Evolutionary conservation across 768 basidiomycete genomes (phyloP).

Genomic region (Rhizopogon rudus): DNA sequence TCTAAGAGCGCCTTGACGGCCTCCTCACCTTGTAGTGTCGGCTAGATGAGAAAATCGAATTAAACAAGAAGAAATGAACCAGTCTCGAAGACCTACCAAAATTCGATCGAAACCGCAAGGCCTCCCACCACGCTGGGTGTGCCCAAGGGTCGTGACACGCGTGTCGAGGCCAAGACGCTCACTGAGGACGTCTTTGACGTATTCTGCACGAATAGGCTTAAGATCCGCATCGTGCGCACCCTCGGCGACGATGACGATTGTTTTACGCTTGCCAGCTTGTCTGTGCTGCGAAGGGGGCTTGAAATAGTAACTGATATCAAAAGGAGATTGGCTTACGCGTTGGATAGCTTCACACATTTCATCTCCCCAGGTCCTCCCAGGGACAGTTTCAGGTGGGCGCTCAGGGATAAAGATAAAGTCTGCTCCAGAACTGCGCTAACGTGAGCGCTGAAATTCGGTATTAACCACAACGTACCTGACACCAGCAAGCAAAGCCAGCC

Average conservation of each 20-base stretch:
- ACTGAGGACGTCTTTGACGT: conserved; percentile 85
- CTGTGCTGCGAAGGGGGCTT: conserved; percentile 60
- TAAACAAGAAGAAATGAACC: not conserved
- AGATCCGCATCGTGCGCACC: conserved; percentile 87
- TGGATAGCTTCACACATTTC: conserved; percentile 85
- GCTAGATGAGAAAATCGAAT: conserved; percentile 39
- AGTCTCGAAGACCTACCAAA: conserved; percentile 46
- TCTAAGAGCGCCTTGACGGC: no score
- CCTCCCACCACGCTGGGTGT: conserved; percentile 92
- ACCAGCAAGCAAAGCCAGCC: conserved; percentile 91
- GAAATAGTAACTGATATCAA: not conserved
- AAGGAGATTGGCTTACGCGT: conserved; percentile 43
- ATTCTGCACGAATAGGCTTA: conserved; percentile 87
- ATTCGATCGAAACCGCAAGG: conserved; percentile 94
- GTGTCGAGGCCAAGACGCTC: conserved; percentile 90
- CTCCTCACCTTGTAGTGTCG: conserved; percentile 38
- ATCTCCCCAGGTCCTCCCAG: conserved; percentile 66
- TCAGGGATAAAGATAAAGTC: conserved; percentile 99
- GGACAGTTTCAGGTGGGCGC: conserved; percentile 66
- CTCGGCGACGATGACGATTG: conserved; percentile 97
- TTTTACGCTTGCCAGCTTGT: conserved; percentile 89
- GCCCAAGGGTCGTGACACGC: conserved; percentile 93
- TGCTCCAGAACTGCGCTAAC: conserved; percentile 64
- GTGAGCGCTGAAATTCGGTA: conserved; percentile 7
- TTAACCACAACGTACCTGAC: conserved; percentile 55